These are phyloP conservation scores for Lentinula edodes DNA, from an alignment of 768 basidiomycete species.

Conservation along the genomic window DNA sequence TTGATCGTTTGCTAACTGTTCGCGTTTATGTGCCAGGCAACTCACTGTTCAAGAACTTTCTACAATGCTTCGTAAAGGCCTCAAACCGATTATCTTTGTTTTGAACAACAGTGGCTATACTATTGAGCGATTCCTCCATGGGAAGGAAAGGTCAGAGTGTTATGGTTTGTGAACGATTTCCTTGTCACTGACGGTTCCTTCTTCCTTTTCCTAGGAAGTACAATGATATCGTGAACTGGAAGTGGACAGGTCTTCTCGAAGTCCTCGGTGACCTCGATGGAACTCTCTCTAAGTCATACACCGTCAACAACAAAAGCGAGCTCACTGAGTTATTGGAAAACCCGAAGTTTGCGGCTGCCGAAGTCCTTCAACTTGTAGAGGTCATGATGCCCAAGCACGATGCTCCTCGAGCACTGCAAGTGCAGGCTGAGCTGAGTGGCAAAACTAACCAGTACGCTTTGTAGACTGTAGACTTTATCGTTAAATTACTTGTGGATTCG, in stretches of 20 bases:
- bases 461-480: background rate
- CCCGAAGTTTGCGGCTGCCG: slow-evolving; percentile 51
- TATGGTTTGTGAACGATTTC: background rate
- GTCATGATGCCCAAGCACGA: slow-evolving; percentile 71
- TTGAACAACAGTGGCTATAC: slow-evolving; percentile 82
- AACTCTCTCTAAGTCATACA: slow-evolving; percentile 53
- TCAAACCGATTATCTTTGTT: slow-evolving; percentile 82
- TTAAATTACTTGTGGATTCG: background rate
- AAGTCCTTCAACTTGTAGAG: slow-evolving; percentile 76
- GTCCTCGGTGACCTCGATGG: slow-evolving; percentile 51
- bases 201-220: slow-evolving; percentile 48
- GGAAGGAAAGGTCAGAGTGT: slow-evolving; percentile 43
- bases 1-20: background rate
- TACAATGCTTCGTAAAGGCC: slow-evolving; percentile 67
- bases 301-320: slow-evolving; percentile 60
- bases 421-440: slow-evolving; percentile 50
- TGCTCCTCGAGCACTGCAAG: slow-evolving; percentile 58
- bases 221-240: slow-evolving; percentile 84
- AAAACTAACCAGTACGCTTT: slow-evolving; percentile 40
- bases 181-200: background rate
- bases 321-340: slow-evolving; percentile 64
- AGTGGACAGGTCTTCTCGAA: slow-evolving; percentile 60
- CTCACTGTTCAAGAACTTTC: slow-evolving; percentile 79
- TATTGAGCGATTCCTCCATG: slow-evolving; percentile 79
- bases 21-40: slow-evolving; percentile 39